Base-by-base conservation (phyloP, 2,329 filamentous ascomycete species). In the Stagonosporopsis cucurbitacearum region DNA sequence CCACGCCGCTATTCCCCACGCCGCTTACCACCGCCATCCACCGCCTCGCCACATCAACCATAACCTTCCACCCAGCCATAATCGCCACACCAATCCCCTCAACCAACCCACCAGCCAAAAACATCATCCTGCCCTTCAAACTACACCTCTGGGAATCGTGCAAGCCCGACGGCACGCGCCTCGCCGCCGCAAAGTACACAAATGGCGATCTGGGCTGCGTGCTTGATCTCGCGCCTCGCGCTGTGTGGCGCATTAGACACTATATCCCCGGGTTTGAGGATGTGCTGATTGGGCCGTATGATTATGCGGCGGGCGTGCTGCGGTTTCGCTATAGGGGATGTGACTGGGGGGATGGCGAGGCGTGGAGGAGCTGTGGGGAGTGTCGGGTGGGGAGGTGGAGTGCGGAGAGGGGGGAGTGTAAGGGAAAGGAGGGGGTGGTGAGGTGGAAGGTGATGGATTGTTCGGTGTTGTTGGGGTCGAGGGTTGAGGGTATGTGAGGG, bases 121-220 rank as follows among this genome's bases (percentile, higher is more conserved):
- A 22, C n/a, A 40, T 50, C n/a, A 56, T 64, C 49, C 40, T 63
- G 6, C 56, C 64, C 35, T 67, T 64, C 37, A 54, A 63, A 53
- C 20, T 63, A 13, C 35, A 50, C 2, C 15, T 60, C 9, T 44
- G 28, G 36, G 54, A 57, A 15, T 51, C 41, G 37, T 48, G 48
- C 12, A 20, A 7, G 19, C 6, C 26, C 19, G 17, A n/a, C 12
- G 43, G 23, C 43, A 11, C 11, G 3, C 42, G 25, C 2, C 42
- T 33, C 7, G 54, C 54, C 12, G 8, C n/a, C 17, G 54, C 33
- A 11, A 12, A 39, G 6, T 57, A 50, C 42, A 30, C 6, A 1
- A 57, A 57, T 39, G 54, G 54, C 5, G 47, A 61, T 15, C 49
- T 54, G n/a, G 28, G 19, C 6, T 35, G 48, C 7, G 8, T 25